Evolutionary conservation across 306 rosid genomes (phyloP).

Genomic region (Heteromeles arbutifolia): DNA sequence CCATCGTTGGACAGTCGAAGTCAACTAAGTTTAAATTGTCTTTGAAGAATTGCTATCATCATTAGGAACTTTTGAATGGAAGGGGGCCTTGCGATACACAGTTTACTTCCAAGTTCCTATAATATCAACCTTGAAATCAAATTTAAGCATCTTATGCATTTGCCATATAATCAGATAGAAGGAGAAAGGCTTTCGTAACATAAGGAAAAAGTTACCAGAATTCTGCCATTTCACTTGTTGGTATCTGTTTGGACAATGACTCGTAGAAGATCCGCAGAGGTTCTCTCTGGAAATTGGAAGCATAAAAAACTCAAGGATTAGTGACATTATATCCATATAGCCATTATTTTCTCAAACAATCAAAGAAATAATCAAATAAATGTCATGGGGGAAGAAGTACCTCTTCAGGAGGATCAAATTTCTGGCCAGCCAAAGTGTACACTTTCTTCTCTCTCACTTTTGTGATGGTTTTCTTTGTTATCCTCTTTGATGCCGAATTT

Average conservation of each 20-base stretch:
- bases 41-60: neutral
- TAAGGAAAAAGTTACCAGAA: slow-evolving; percentile 51
- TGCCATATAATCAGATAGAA: neutral
- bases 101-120: neutral
- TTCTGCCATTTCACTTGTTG: slow-evolving; percentile 88
- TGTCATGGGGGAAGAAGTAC: slow-evolving; percentile 28
- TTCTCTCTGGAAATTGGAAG: slow-evolving; percentile 68
- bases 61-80: neutral
- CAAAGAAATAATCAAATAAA: neutral
- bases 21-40: neutral
- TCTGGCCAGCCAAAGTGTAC: slow-evolving; percentile 79
- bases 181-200: slow-evolving; percentile 12
- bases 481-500: slow-evolving; percentile 25
- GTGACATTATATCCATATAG: slow-evolving; percentile 1
- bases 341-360: slow-evolving; percentile 7
- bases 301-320: slow-evolving; percentile 16
- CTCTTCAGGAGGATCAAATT: slow-evolving; percentile 91
- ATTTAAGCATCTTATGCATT: neutral
- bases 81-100: neutral
- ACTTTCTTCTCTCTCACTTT: slow-evolving; percentile 77
- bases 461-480: slow-evolving; percentile 30
- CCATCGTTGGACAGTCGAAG: neutral
- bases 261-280: slow-evolving; percentile 82
- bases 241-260: slow-evolving; percentile 84
- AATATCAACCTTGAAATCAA: neutral